Evolutionary conservation across 1,284 basidiomycete species (phyloP).

Genomic region (Cutaneotrichosporon sp.): DNA sequence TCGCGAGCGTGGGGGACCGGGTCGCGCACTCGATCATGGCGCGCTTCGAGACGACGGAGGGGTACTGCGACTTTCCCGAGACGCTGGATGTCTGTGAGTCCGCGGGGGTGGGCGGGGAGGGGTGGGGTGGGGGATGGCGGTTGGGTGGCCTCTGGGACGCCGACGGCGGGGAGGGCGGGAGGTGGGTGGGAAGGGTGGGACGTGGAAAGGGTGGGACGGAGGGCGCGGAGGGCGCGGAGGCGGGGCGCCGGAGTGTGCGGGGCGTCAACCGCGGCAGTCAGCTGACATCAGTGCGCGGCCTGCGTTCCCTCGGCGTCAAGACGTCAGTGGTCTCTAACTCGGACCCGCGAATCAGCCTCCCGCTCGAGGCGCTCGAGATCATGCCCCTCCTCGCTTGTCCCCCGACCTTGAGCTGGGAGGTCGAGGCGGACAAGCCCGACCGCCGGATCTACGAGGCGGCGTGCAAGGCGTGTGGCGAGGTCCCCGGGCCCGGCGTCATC

Average conservation of each 20-base stretch:
- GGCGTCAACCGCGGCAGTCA: not conserved
- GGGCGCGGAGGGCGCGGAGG: not conserved
- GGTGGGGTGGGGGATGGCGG: too few relatives aligned
- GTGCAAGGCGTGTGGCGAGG: conserved; percentile 31
- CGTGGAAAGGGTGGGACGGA: not conserved
- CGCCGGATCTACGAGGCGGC: conserved; percentile 42
- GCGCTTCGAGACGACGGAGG: conserved; percentile 50
- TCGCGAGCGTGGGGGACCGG: conserved; percentile 28
- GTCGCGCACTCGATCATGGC: conserved; percentile 35
- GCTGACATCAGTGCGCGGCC: conserved; percentile 34
- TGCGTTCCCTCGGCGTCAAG: conserved; percentile 41
- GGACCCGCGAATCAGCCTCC: conserved; percentile 45
- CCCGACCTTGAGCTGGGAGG: conserved; percentile 49
- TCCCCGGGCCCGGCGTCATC: conserved; percentile 40
- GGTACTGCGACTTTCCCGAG: conserved; percentile 50
- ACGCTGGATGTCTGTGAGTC: conserved; percentile 39
- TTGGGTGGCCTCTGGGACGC: too few relatives aligned
- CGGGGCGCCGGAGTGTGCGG: too few relatives aligned
- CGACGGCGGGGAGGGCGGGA: not conserved
- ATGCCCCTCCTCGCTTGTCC: conserved; percentile 37
- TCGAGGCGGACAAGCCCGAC: conserved; percentile 48
- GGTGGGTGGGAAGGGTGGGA: not conserved
- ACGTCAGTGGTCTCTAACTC: conserved; percentile 51
- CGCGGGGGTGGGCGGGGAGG: not conserved
- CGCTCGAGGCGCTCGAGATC: conserved; percentile 44